Conservation (phyloP, 139 green algal genomes). For the Asterochloris erici region DNA sequence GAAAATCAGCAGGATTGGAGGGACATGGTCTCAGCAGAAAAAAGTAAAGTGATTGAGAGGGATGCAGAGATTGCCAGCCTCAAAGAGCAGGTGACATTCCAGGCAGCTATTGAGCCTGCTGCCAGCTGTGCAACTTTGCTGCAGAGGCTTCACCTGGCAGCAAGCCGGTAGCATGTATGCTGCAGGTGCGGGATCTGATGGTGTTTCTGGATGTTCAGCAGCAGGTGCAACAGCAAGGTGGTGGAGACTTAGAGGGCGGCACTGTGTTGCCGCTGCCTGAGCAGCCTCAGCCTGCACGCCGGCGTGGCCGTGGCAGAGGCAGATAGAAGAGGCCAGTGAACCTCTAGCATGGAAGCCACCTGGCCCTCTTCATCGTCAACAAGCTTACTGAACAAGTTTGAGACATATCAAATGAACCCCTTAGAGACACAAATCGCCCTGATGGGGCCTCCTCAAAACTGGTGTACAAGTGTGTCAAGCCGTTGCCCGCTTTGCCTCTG, state of each 20-base stretch:
- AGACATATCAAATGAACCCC: too few species aligned
- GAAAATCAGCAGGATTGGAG: constrained; percentile 37
- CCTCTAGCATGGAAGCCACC: too few species aligned
- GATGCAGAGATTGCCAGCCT: constrained; percentile 51
- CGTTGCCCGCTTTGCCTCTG: too few species aligned
- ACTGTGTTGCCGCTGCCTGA: constrained; percentile 15
- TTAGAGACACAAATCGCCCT: too few species aligned
- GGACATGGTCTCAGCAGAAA: constrained; percentile 10
- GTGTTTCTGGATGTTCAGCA: constrained; percentile 69
- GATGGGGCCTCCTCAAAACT: too few species aligned
- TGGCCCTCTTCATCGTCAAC: too few species aligned
- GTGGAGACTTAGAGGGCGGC: constrained; percentile 9
- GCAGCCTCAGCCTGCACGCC: neutral
- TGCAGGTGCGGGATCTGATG: constrained; percentile 68
- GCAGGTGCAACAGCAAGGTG: constrained; percentile 23
- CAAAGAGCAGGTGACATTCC: constrained; percentile 51
- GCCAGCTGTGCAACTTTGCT: neutral
- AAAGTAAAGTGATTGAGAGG: constrained; percentile 31
- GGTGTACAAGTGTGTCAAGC: too few species aligned
- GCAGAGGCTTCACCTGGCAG: neutral
- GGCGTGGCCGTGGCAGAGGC: neutral
- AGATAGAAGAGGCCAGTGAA: neutral
- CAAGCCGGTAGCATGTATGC: neutral
- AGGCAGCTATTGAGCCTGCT: too few species aligned
- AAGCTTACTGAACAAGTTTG: too few species aligned